Evolutionary conservation across 495 filamentous ascomycete species (phyloP).

Genomic region (Friedmanniomyces endolithicus): DNA sequence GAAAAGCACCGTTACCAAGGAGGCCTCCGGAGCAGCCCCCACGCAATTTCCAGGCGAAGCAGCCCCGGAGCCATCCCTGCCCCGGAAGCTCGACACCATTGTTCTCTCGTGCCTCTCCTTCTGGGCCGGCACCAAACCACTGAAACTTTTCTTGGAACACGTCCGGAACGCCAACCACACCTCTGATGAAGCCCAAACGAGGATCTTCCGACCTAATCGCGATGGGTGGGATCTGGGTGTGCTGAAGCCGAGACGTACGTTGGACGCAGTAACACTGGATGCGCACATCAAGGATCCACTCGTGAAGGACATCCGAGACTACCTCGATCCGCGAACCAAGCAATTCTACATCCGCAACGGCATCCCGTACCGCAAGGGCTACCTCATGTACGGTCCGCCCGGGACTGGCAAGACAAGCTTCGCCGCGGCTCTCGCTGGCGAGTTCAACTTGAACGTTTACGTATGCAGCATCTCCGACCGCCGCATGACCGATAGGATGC

Average conservation of each 20-base stretch:
- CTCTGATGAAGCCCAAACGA: neutral
- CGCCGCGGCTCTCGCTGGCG: slow-evolving; percentile 27
- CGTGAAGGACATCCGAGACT: slow-evolving; percentile 26
- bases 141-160: neutral
- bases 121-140: neutral
- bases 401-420: slow-evolving; percentile 17
- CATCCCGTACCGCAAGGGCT: slow-evolving; percentile 20
- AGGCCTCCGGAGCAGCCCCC: too few species aligned
- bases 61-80: too few species aligned
- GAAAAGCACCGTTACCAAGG: too few species aligned
- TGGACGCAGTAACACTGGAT: slow-evolving; percentile 7
- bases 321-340: slow-evolving; percentile 16
- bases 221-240: neutral
- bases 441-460: slow-evolving; percentile 53
- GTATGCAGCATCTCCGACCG: slow-evolving; percentile 38
- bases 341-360: slow-evolving; percentile 36
- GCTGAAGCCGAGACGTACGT: neutral
- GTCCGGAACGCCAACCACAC: neutral
- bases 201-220: neutral
- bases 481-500: slow-evolving; percentile 25
- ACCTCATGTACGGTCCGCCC: slow-evolving; percentile 10
- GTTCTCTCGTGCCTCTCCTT: neutral
- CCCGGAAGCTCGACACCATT: neutral
- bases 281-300: slow-evolving; percentile 9
- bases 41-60: neutral